Base-by-base conservation (phyloP, 2,329 filamentous ascomycete genomes). In the Alternaria sp. region DNA sequence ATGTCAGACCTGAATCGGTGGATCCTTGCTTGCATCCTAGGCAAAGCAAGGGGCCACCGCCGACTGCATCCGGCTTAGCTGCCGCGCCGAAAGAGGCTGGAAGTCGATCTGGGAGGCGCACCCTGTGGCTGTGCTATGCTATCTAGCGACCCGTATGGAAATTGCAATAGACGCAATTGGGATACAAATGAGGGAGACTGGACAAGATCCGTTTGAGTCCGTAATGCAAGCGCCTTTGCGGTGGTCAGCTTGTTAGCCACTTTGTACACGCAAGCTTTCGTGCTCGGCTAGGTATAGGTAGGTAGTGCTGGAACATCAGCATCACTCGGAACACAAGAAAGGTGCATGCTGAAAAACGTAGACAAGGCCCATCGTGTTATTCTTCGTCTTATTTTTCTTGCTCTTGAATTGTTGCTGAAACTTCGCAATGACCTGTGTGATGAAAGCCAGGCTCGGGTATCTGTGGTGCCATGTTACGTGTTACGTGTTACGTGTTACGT, bases 221-320 rank as follows among this genome's bases (percentile, higher is more conserved):
- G 33, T 39, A 34, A 24, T n/a, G 36, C 40, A 53, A 45, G 54
- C 54, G 40, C 39, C 14, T 45, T 41, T 48, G 23, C 36, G 10
- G 31, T 54, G 49, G 51, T 39, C 36, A 36, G 44, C 29, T 39
- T 36, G 26, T 45, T 41, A 51, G 37, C 49, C 28, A 31, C 17
- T 42, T 51, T 51, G 51, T 54, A 58, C 55, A 49, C 55, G 55
- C 51, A 58, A 54, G 55, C 55, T 39, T 48, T 58, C 51, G 55
- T 54, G 50, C 37, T 49, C 42, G 31, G 42, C 51, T 50, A 17
- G 17, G 17, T 17, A 33, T 37, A 50, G 36, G 37, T 54, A 51
- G 40, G 26, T 14, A 24, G 24, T 37, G 33, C 14, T 44, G 29
- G 9, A 41, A 41, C 44, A 31, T 26, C 48, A 44, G 17, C 46